phyloP scores from a whole-genome alignment of 192 early-diverging fungal species.

The Piromyces sp. region DNA sequence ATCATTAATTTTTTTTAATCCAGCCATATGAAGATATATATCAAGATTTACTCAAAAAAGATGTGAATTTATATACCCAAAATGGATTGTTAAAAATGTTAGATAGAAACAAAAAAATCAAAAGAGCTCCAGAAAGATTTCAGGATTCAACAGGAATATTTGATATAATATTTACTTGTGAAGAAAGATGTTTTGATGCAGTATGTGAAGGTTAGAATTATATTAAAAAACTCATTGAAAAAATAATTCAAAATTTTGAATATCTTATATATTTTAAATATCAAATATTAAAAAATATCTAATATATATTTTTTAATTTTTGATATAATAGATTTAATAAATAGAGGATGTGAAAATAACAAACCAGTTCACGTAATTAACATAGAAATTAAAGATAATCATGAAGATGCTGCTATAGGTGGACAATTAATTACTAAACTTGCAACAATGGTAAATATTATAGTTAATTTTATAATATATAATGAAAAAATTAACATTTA shows the following conservation, averaged over 20 bases:
- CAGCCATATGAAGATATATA: conserved; percentile 72
- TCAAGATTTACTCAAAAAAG: conserved; percentile 37
- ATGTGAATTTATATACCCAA: conserved; percentile 40
- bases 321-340: conserved; percentile 51
- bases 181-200: conserved; percentile 84
- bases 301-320: no score
- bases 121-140: conserved; percentile 72
- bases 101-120: conserved; percentile 85
- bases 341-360: conserved; percentile 45
- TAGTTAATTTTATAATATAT: no score
- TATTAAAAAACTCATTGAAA: no score
- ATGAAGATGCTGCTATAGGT: conserved; percentile 67
- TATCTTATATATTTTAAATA: no score
- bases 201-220: conserved; percentile 78
- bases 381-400: conserved; percentile 90
- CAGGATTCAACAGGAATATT: conserved; percentile 54
- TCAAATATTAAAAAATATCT: no score
- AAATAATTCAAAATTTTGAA: no score
- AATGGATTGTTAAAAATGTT: conserved; percentile 83
- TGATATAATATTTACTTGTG: conserved; percentile 91
- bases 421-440: conserved; percentile 69
- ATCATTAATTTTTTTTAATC: no score
- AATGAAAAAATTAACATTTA: no score
- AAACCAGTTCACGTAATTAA: conserved; percentile 81
- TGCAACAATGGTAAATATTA: conserved; percentile 36